Percentiles rank a stretch among this genome's conserved stretches.
These are phyloP conservation scores for Aplosporella prunicola DNA, from an alignment of 2,329 filamentous ascomycete genomes.

Conservation along the genomic window DNA sequence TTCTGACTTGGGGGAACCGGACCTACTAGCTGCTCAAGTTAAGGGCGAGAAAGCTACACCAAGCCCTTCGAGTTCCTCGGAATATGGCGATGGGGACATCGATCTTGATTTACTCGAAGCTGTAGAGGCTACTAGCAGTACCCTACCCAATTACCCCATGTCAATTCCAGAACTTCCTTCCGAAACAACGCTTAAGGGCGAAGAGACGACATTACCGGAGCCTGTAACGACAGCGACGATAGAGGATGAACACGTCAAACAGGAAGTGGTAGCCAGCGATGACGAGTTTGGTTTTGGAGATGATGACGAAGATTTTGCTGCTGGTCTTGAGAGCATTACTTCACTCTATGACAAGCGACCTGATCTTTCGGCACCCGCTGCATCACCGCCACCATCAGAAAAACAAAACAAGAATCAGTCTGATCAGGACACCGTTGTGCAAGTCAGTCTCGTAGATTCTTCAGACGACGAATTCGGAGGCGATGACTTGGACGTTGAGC, in stretches of 20 bases:
- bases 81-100: constrained; percentile 16
- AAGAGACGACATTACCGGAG: neutral
- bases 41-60: neutral
- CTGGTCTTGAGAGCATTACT: constrained; percentile 49
- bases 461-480: constrained; percentile 66
- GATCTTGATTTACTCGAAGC: constrained; percentile 14
- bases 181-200: no score
- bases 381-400: neutral
- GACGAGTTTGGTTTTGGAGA: constrained; percentile 38
- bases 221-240: neutral
- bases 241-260: neutral
- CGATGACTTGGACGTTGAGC: constrained; percentile 62
- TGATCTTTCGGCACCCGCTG: no score
- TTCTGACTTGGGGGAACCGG: no score
- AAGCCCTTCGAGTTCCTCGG: constrained; percentile 7
- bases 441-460: constrained; percentile 32
- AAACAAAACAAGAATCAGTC: neutral
- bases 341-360: constrained; percentile 44
- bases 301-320: constrained; percentile 43
- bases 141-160: neutral
- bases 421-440: neutral
- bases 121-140: neutral
- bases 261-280: constrained; percentile 18
- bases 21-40: no score
- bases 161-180: no score